Base-by-base conservation (phyloP, 129 eudicot genomes). In the Arctium minus region DNA sequence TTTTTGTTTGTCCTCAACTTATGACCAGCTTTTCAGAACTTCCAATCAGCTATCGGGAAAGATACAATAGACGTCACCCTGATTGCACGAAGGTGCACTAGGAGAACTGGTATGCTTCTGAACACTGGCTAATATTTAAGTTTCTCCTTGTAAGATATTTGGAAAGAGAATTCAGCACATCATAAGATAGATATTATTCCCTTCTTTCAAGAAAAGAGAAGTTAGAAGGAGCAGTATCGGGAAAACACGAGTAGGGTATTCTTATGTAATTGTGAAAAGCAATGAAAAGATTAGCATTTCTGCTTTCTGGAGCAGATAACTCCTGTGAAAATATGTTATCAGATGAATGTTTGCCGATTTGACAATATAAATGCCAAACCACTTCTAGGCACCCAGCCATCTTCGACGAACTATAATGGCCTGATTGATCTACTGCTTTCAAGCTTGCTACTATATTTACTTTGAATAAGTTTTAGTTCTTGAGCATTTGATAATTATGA, bases 11-110 rank as follows among this genome's bases (percentile, higher is more conserved):
- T 67, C 85, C 90, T 90, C 87, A 93, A 96, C 95, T 87, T 70
- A 75, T 37, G 50, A 88, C 81, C 83, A 96, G 97, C 92, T 92
- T 96, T 96, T 86, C 91, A 93, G 82, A 91, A 86, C 82, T 91
- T 96, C 82, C 98, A 96, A 80, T 88, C 94, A 33, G 87, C 96
- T 40, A 89, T 93, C 44, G 99, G 92, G 81, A 92, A 92, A 86
- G 95, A 91, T 83, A 89, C 79, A 75, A 78, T 96, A 82, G 98
- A 96, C 80, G 94, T 96, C 82, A 93, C 97, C 50, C 87, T 96
- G 80, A 90, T 96, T 79, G 99, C 98, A 40, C 88, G 99, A 56
- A 90, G 99, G 84, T 96, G 99, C 91, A 93, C 92, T 32, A 90
- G 99, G 60, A 91, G 99, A 90, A 88, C 80, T 79, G 97, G 97